Evolutionary conservation across 495 filamentous ascomycete genomes (phyloP), one percentile per base, ranked within the genome.

Genomic region (Barbatosphaeria neglecta): DNA sequence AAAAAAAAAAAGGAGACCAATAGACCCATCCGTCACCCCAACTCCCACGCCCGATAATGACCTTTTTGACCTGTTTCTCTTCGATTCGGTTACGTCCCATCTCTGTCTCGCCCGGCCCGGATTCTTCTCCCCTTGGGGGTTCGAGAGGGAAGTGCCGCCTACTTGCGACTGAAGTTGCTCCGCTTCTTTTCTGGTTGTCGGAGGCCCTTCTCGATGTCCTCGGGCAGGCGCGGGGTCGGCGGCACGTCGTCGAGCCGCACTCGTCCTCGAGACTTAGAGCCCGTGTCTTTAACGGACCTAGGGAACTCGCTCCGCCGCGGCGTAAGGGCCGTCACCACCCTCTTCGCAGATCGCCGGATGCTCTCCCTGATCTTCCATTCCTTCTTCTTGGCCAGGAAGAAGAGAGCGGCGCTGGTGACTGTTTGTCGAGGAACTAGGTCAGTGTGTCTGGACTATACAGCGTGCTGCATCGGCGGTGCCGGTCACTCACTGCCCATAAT

Each of bases 321-420:
- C 16, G 75, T 78, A 43, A 78, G 60, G 23, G 67, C 75, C 13
- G 66, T 70, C 18, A 67, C 69, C 5, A 78, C 72, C 60, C 61
- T 76, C 46, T 63, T 66, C 37, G 73, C 70, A 8, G 75, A 78
- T 37, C 64, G 64, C 41, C 73, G 67, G 22, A 78, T 61, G 15
- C 60, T 74, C 55, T 74, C 70, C 22, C 67, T 65, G 42, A 78
- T 57, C 25, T 67, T 73, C 75, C 75, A 78, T 47, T 74, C 72
- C 23, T 67, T 64, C 62, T 76, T 77, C 62, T 78, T 78, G 6
- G 75, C 74, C 23, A 75, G 27, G 55, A 68, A 78, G 54, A 70
- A 78, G 22, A 78, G 67, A 1, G 70, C 59, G 1, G 67, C 65
- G 28, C 54, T 70, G 9, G 63, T 60, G 41, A 73, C 75, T 78